phyloP scores from a whole-genome alignment of 257 asterid species.

The Lavandula angustifolia region DNA sequence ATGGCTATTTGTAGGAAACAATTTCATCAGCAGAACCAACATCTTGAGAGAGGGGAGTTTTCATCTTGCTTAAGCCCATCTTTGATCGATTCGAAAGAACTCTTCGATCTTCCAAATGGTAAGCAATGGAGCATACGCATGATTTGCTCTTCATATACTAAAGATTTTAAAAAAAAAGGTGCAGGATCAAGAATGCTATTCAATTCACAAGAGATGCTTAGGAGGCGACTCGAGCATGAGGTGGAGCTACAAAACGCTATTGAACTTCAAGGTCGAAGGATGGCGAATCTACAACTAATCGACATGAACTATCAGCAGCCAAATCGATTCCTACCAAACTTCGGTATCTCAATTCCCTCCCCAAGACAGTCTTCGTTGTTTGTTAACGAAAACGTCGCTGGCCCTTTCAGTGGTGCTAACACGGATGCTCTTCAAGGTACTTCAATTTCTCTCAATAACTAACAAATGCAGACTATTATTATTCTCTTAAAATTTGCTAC shows the following conservation, averaged over 20 bases:
- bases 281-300: conserved; percentile 60
- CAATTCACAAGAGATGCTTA: conserved; percentile 52
- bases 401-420: conserved; percentile 36
- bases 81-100: conserved; percentile 57
- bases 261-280: conserved; percentile 64
- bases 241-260: conserved; percentile 61
- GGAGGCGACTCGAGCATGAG: conserved; percentile 67
- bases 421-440: conserved; percentile 52
- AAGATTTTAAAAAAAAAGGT: neutral
- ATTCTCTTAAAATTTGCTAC: neutral
- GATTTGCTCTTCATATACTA: conserved; percentile 1
- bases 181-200: conserved; percentile 61
- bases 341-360: conserved; percentile 41
- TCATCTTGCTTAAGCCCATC: conserved; percentile 61
- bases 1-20: conserved; percentile 53
- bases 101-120: conserved; percentile 64
- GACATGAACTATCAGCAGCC: conserved; percentile 46
- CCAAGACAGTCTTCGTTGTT: conserved; percentile 43
- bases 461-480: neutral
- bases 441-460: neutral
- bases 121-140: conserved; percentile 14
- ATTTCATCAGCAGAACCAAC: conserved; percentile 42
- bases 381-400: conserved; percentile 37
- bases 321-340: conserved; percentile 42
- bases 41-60: conserved; percentile 56